Evolutionary conservation across 2,329 filamentous ascomycete species (phyloP), one percentile per base, ranked within the genome.

Genomic region (Hansfordia pulvinata): DNA sequence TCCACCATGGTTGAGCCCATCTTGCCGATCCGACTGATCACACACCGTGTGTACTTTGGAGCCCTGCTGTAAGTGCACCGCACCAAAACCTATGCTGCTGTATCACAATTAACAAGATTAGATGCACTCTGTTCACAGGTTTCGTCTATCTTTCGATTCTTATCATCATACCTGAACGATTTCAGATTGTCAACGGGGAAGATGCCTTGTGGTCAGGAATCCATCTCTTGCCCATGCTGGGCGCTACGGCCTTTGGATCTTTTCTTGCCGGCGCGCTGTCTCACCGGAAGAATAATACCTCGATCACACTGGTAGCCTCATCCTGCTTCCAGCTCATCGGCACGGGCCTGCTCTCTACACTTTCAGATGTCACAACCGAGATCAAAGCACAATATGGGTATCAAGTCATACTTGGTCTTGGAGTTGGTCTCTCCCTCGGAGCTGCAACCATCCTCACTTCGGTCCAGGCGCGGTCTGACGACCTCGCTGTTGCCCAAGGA

Each of bases 71-170:
- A 47, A 37, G 59, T 51, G 15, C 17, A 13, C 17, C 7, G 19
- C 9, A 5, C 8, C 12, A 11, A 5, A 14, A 2, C 4, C 11
- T 6, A 17, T 16, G n/a, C 19, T 17, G 4, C 17, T 8, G 10
- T 14, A 19, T 10, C 19, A 17, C 30, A 8, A 25, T 32, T 32
- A 23, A 28, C 15, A n/a, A 16, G 4, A 4, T 10, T 26, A 70
- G 65, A 10, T 59, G 64, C 15, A 72, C 68, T 3, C 47, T 74
- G 10, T 52, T 74, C 11, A 63, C 62, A 1, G 69, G 69, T 2
- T 70, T 67, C 27, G 54, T 62, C 1, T 74, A 72, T 33, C 61
- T 76, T 13, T 53, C 64, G 4, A 54, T 72, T n/a, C 60, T 68
- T 9, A 61, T 74, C 30, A 58, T 63, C 17, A 56, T 76, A 4